These are phyloP conservation scores for Rubroshorea leprosula DNA, from an alignment of 345 rosid genomes.

Conservation along the genomic window DNA sequence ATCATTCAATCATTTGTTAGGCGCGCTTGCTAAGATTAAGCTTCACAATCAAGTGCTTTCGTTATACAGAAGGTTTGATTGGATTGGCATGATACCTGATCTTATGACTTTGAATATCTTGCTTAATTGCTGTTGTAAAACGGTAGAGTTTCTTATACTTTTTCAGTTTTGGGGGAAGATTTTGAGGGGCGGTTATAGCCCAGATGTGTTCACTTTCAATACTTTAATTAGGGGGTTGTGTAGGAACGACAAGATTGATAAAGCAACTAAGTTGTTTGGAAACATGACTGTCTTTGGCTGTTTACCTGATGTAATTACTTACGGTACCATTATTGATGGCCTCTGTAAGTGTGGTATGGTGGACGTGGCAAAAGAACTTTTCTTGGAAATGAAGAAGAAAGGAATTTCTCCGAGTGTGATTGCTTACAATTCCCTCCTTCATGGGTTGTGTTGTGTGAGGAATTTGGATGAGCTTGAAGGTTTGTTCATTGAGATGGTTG, in stretches of 20 bases:
- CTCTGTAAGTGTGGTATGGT: conserved; percentile 26
- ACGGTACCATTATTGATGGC: conserved; percentile 24
- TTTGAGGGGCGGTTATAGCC: too few species aligned
- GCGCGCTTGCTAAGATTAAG: conserved; percentile 20
- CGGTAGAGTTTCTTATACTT: conserved; percentile 16
- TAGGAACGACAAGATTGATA: conserved; percentile 12
- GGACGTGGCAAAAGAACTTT: conserved; percentile 29
- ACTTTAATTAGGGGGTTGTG: conserved; percentile 31
- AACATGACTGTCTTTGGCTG: conserved; percentile 20
- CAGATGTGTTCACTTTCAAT: conserved; percentile 22
- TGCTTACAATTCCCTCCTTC: conserved; percentile 16
- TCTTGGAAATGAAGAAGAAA: conserved; percentile 26
- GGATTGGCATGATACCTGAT: conserved; percentile 16
- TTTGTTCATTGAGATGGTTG: conserved; percentile 23
- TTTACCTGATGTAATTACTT: conserved; percentile 16
- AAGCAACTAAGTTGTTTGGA: too few species aligned
- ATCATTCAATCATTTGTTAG: conserved; percentile 18
- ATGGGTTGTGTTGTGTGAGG: conserved; percentile 22
- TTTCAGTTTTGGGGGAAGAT: conserved; percentile 24
- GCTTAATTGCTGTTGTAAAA: conserved; percentile 24
- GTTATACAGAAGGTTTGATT: conserved; percentile 10
- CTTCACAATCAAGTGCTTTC: conserved; percentile 17
- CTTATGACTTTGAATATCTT: too few species aligned
- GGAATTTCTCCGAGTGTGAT: conserved; percentile 25
- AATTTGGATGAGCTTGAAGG: conserved; percentile 17